Evolutionary conservation across 768 basidiomycete species (phyloP), one percentile per base, ranked within the genome.

Genomic region (Xanthoconium stramineum): DNA sequence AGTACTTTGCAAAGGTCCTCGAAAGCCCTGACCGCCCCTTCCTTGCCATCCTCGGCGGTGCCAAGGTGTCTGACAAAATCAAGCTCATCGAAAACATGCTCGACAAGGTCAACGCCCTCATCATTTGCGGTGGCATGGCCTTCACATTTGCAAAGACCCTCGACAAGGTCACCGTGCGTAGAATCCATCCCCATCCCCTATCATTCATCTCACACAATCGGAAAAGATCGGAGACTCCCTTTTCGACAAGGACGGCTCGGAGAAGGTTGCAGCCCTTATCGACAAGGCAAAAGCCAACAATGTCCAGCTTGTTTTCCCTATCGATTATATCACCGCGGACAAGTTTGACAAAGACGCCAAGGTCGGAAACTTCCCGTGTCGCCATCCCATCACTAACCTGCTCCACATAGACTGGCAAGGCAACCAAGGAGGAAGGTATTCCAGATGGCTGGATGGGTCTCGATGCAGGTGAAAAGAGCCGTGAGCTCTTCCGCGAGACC

Each of bases 31-130:
- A 96, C 65, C 78, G 90, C 40, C 96, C 96, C 14, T 99, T 99
- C 88, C 82, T 99, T 51, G 96, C 95, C 48, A 99, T 98, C 69
- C 86, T 98, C 53, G 96, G 96, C 64, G 96, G 96, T 68, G 96
- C 96, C 53, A 99, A 99, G 78, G 94, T 99, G 45, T 96, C 94
- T 17, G 96, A 99, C 77, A 99, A 99, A 79, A 97, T 99, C 64
- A 91, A 94, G 72, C 79, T 99, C 55, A 99, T 99, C 71, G 95
- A 99, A 65, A 97, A 97, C 80, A 89, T 99, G 90, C 80, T 99
- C 62, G 96, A 98, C 78, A 95, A 98, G 83, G 96, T 98, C 74
- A 79, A 99, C 76, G 91, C 89, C 24, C 78, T 99, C 61, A 98
- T 99, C 71, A 91, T 99, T 64, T 90, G 93, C 61, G 96, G 96